These are phyloP conservation scores for Hansenula lynferdii DNA, from an alignment of 1,139 yeast genomes.

Conservation along the genomic window DNA sequence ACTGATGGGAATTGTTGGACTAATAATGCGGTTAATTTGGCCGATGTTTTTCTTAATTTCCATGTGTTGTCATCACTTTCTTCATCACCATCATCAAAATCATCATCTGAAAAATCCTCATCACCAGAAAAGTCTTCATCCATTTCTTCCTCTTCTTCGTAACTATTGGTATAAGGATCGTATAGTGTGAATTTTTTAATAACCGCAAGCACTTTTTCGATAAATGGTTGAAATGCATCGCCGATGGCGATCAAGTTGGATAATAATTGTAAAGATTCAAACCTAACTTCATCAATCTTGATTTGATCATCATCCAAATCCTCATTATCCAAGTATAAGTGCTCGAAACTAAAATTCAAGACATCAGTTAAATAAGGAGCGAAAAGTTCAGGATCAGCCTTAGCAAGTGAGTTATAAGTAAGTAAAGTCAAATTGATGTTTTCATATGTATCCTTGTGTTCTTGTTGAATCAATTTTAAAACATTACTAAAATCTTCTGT, in stretches of 20 bases:
- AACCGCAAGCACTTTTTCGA: conserved; percentile 30
- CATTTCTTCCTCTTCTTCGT: conserved; percentile 20
- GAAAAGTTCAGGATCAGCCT: conserved; percentile 15
- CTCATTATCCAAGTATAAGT: conserved; percentile 28
- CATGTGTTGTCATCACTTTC: conserved; percentile 62
- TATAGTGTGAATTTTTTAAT: conserved; percentile 42
- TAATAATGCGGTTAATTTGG: conserved; percentile 39
- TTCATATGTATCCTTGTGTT: conserved; percentile 11
- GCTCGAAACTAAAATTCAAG: conserved; percentile 22
- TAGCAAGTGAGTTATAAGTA: conserved; percentile 26
- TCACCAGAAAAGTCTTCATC: conserved; percentile 20
- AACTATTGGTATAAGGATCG: conserved; percentile 46
- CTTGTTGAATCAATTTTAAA: conserved; percentile 8
- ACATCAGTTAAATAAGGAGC: conserved; percentile 17
- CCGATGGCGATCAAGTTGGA: conserved; percentile 28
- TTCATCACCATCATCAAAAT: conserved; percentile 32
- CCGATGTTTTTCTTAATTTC: conserved; percentile 59
- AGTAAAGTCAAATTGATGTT: conserved; percentile 20
- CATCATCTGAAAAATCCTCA: conserved; percentile 24
- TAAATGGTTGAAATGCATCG: conserved; percentile 22
- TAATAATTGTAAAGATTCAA: conserved; percentile 41
- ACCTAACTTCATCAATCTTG: conserved; percentile 46
- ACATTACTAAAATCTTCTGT: conserved; percentile 10
- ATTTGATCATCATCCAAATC: conserved; percentile 28
- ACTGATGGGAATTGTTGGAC: conserved; percentile 30